Evolutionary conservation across 2,329 filamentous ascomycete genomes (phyloP).

Genomic region (Monilinia aucupariae): DNA sequence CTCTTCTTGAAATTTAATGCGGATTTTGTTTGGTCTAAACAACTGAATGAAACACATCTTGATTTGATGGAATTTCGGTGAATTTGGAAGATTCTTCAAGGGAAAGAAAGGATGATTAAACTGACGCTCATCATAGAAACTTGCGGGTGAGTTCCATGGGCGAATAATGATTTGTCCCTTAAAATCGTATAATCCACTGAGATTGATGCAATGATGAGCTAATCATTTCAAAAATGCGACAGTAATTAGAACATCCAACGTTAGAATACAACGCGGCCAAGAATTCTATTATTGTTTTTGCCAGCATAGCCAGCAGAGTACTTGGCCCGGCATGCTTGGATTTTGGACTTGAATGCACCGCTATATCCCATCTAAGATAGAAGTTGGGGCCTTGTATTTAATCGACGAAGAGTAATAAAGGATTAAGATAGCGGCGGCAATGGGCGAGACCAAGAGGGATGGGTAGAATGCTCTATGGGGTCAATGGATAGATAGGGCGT

Average conservation of each 20-base stretch:
- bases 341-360: background rate
- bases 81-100: background rate
- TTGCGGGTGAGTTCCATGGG: background rate
- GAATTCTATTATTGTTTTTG: background rate
- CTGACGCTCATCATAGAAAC: background rate
- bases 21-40: background rate
- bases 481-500: background rate
- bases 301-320: background rate
- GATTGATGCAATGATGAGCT: background rate
- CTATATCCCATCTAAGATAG: background rate
- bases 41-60: background rate
- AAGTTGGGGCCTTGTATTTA: background rate
- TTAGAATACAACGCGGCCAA: background rate
- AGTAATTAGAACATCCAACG: background rate
- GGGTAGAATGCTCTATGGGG: background rate
- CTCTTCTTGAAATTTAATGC: background rate
- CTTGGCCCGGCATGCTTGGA: background rate
- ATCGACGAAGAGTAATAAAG: background rate
- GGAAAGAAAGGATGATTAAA: constrained; percentile 2
- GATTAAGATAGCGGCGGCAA: background rate
- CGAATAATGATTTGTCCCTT: background rate
- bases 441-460: background rate
- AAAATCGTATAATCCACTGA: background rate
- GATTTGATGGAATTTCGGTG: background rate
- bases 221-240: background rate